Base-by-base conservation (phyloP, 2,329 filamentous ascomycete species). In the Venturia oleaginea region DNA sequence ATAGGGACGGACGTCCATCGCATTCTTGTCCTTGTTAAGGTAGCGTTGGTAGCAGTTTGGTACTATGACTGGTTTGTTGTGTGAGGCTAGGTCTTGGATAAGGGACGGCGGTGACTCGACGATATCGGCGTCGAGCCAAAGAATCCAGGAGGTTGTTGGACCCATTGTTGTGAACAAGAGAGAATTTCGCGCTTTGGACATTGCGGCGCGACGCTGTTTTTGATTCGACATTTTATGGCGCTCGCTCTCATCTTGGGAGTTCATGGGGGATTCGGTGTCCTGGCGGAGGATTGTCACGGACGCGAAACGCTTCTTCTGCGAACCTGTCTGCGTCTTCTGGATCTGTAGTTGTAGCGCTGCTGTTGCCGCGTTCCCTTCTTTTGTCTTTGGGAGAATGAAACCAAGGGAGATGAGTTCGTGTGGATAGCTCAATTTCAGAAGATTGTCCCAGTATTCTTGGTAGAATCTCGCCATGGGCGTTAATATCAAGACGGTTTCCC, bases 31-130 rank as follows among this genome's bases (percentile, higher is more conserved):
- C 59, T 83, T 84, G 77, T 82, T 77, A 70, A 78, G 79, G 70
- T 85, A 97, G 67, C 89, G 83, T 78, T 99, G 94, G 81, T 89
- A 97, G 80, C 93, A 97, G 75, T 99, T 99, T 62, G 94, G 91
- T 0, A 92, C 92, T 64, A 97, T 89, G 67, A 99, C 85, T n/a
- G 91, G 84, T 77, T 94, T 91, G 77, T 97, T 85, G 76, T 95
- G 91, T 10, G 81, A 77, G 3, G 94, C 92, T 24, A 99, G 84
- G 73, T 99, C 94, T 74, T 99, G 91, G 69, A 99, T 96, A 61
- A 99, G 80, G 2, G 86, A 83, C 0, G 86, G 80, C 0, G 93
- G 94, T 4, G 91, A 91, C 78, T 99, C 94, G 69, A 99, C 74
- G 68, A 99, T 89, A 75, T 99, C 94, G 43, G 87, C 84, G 73